Percentiles rank a stretch among this genome's conserved stretches.
Conservation (phyloP, 2,329 filamentous ascomycete species). For the Ceratocystis alfenasii region DNA sequence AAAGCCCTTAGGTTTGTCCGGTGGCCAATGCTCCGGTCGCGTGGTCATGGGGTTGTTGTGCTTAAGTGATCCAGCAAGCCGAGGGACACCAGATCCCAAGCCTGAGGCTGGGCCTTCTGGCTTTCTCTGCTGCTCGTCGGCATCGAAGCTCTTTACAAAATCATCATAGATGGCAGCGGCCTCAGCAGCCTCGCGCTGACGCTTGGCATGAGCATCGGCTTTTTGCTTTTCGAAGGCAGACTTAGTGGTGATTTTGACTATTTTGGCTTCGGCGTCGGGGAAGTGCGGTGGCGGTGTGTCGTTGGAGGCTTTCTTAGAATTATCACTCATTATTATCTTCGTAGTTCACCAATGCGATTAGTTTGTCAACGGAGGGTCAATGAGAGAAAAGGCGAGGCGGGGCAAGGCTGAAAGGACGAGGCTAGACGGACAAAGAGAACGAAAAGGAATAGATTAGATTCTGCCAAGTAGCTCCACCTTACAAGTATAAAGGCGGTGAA, state of each 20-base stretch:
- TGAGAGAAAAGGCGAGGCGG: no score
- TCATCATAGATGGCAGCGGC: constrained; percentile 78
- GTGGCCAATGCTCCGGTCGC: neutral
- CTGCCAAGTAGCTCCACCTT: no score
- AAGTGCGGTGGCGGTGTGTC: constrained; percentile 38
- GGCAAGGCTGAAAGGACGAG: no score
- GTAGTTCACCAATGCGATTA: no score
- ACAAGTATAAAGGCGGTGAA: no score
- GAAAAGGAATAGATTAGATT: no score
- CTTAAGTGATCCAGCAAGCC: no score
- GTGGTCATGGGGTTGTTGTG: no score
- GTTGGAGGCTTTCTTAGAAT: neutral
- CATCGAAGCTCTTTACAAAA: constrained; percentile 69
- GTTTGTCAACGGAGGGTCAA: no score
- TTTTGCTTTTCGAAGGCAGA: constrained; percentile 81
- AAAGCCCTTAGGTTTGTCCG: constrained; percentile 14
- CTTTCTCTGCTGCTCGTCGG: constrained; percentile 38
- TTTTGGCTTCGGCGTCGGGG: constrained; percentile 62
- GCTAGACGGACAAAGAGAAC: no score
- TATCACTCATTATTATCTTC: neutral
- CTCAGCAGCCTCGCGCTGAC: constrained; percentile 70
- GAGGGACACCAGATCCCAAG: neutral
- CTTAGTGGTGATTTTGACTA: constrained; percentile 68
- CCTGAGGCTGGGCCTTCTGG: neutral
- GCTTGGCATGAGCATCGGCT: constrained; percentile 81